These are phyloP conservation scores for Russula brevipes DNA, from an alignment of 768 basidiomycete species.

Conservation along the genomic window DNA sequence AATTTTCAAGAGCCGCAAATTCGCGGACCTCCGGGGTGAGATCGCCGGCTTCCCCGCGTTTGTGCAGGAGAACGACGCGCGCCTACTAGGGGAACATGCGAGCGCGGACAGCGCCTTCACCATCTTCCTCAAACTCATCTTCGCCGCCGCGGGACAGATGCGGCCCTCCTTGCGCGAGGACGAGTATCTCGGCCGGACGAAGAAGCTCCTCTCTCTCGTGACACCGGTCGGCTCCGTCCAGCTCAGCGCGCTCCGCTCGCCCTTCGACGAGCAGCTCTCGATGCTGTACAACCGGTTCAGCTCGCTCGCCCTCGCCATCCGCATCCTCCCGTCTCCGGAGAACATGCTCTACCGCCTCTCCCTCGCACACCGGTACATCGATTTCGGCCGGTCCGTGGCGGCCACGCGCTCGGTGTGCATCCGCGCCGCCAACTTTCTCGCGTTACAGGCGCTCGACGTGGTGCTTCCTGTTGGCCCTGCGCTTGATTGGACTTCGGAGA, in stretches of 20 bases:
- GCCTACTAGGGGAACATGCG: slow-evolving; percentile 46
- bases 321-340: slow-evolving; percentile 52
- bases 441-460: slow-evolving; percentile 54
- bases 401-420: slow-evolving; percentile 66
- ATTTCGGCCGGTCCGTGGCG: slow-evolving; percentile 59
- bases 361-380: slow-evolving; percentile 62
- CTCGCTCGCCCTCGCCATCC: slow-evolving; percentile 62
- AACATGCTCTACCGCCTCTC: slow-evolving; percentile 50
- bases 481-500: slow-evolving; percentile 59
- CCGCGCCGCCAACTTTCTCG: slow-evolving; percentile 67
- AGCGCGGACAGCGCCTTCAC: slow-evolving; percentile 65
- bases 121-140: slow-evolving; percentile 77
- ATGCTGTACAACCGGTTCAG: slow-evolving; percentile 80
- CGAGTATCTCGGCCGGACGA: slow-evolving; percentile 40
- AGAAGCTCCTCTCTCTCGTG: slow-evolving; percentile 66
- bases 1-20: slow-evolving; percentile 73
- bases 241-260: slow-evolving; percentile 51
- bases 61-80: slow-evolving; percentile 50
- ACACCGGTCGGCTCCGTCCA: slow-evolving; percentile 67
- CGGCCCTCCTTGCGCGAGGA: slow-evolving; percentile 30
- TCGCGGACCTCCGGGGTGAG: slow-evolving; percentile 63
- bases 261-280: slow-evolving; percentile 53
- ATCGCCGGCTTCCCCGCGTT: slow-evolving; percentile 66
- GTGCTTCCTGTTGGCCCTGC: slow-evolving; percentile 47
- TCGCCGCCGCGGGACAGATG: slow-evolving; percentile 49